Base-by-base conservation (phyloP, 352 stramenopile species). In the Phytophthora pisi region DNA sequence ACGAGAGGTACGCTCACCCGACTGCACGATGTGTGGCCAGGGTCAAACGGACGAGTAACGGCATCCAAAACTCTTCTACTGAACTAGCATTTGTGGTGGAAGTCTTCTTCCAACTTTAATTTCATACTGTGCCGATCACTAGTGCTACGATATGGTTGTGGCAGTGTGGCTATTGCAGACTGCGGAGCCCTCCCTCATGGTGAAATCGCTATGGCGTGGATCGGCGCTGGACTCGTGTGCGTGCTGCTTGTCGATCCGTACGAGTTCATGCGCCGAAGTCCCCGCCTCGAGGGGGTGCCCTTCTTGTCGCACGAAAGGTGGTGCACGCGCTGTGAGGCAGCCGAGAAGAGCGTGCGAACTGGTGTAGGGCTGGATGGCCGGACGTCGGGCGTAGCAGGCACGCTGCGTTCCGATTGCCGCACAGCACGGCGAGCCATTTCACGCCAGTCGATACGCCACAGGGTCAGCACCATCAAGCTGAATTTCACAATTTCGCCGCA, bases 401-500 rank as follows among this genome's bases (percentile, higher is more conserved):
- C 68, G 31, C 79, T 63, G 51, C 80, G 75, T 43, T 95, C 86
- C 0, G 84, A 90, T 61, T 87, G 82, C n/a, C 72, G 64, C 7
- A 93, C 84, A 13, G 86, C 86, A 0, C 75, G 80, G 1, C 75
- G 73, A 30, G 83, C 82, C 75, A 95, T 93, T 43, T 84, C 81
- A 10, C 73, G 64, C 86, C 86, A 95, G 68, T 95, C 81, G 49
- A 95, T 86, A 10, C 81, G 81, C 36, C 72, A 72, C 28, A 95
- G 59, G 3, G 78, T 78, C 15, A 74, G 30, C 5, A 81, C 68
- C 79, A 93, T 91, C 51, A 93, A 68, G 63, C 70, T 61, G 63
- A 95, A 89, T 75, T 95, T 95, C 61, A 82, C 79, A 30, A 70
- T 77, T 56, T 95, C 86, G 9, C 84, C 86, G 23, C 74, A 69